These are phyloP conservation scores for Aspergillus niger DNA, from an alignment of 2,329 filamentous ascomycete species.

Conservation along the genomic window DNA sequence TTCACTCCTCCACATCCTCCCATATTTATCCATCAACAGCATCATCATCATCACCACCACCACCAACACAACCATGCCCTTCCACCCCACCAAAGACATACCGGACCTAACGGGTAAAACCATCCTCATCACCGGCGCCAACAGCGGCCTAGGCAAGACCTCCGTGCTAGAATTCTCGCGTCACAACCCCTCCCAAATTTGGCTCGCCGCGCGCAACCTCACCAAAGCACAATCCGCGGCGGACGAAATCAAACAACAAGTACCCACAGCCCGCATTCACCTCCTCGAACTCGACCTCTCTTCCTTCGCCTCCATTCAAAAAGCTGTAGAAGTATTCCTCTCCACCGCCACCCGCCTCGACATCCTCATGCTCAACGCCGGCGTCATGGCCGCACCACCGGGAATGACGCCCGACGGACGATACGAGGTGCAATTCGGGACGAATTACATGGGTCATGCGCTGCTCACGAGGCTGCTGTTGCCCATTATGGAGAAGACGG, in stretches of 20 bases:
- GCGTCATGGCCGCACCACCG: conserved; percentile 41
- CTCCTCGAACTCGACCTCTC: conserved; percentile 39
- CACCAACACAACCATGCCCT: conserved; percentile 11
- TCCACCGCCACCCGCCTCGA: conserved; percentile 39
- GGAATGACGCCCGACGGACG: conserved; percentile 46
- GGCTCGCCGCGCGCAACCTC: conserved; percentile 49
- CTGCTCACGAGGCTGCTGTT: conserved; percentile 51
- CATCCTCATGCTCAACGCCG: conserved; percentile 52
- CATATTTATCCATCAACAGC: too few relatives aligned
- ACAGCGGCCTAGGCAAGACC: conserved; percentile 51
- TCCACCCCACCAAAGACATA: conserved; percentile 41
- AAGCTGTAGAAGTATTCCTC: conserved; percentile 27
- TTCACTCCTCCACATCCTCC: neutral
- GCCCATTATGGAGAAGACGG: conserved; percentile 46
- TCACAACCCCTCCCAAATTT: conserved; percentile 49
- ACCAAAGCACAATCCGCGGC: conserved; percentile 36
- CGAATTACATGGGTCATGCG: conserved; percentile 56
- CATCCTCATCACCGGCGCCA: conserved; percentile 40
- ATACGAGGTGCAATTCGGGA: conserved; percentile 55
- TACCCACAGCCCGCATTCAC: neutral
- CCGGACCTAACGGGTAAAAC: conserved; percentile 33
- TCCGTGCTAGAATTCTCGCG: conserved; percentile 47
- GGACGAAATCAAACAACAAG: neutral
- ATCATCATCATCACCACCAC: too few relatives aligned
- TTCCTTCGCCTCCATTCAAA: conserved; percentile 49